Evolutionary conservation across 768 basidiomycete genomes (phyloP), one percentile per base, ranked within the genome.

Genomic region (Harrya chromipes): DNA sequence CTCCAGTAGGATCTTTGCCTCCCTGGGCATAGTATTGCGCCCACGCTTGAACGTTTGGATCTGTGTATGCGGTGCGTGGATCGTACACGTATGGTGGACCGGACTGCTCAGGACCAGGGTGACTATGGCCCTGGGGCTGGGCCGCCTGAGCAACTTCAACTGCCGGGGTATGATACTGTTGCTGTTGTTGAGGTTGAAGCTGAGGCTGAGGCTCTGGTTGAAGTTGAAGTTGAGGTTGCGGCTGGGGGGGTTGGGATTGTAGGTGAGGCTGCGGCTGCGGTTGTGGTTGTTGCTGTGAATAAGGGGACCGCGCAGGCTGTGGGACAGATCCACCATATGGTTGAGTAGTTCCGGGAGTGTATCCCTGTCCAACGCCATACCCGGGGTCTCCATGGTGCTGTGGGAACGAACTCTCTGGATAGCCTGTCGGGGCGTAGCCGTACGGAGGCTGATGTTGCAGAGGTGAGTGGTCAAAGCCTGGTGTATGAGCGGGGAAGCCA

Each of bases 21-120:
- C 90, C 90, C 51, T 84, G 80, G 1, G 84, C 83, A 62, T 92
- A 92, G 66, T 93, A 93, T 56, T 83, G 79, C 6, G 87, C 90
- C 90, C 90, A 92, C 0, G 86, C 87, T 62, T 91, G 89, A 19
- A 84, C 88, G 54, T 90, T 90, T 47, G 82, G 79, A 63, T 93
- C 90, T 14, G 81, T 68, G 57, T 93, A 93, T 19, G 81, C 82
- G 42, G 73, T 70, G 24, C 72, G 75, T 4, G 87, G 85, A 55
- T 90, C 81, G 60, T 78, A 91, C 9, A 70, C 65, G 47, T 71
- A 81, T 13, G 79, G 79, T 9, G 78, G 78, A 17, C 74, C 76
- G 6, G 61, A 48, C 29, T 62, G 62, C 19, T 59, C 69, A 14
- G 49, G 31, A 17, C 34, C 55, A 7, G 54, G 38, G 35, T 62